These are phyloP conservation scores for Antarctomyces pellizariae DNA, from an alignment of 495 filamentous ascomycete genomes.

Conservation along the genomic window DNA sequence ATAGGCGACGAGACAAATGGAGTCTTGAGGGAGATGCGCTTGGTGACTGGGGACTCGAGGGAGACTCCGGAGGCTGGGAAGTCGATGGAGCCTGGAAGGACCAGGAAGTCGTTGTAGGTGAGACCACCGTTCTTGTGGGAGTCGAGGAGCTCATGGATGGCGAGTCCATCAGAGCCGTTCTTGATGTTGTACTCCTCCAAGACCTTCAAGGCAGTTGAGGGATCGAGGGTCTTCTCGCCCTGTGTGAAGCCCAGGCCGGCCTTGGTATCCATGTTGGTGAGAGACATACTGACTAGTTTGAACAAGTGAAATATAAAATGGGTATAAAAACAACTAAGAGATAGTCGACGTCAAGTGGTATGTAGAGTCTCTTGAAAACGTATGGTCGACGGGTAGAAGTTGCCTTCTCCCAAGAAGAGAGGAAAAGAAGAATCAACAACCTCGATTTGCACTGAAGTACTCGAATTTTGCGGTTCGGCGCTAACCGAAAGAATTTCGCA, in stretches of 20 bases:
- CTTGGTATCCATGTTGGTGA: conserved; percentile 35
- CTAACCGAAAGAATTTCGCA: no score
- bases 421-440: conserved; percentile 27
- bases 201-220: conserved; percentile 47
- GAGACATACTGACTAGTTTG: conserved; percentile 33
- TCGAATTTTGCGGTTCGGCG: no score
- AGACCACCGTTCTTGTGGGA: conserved; percentile 72
- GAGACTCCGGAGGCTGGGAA: conserved; percentile 80
- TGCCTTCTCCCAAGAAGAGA: conserved; percentile 35
- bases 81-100: conserved; percentile 35
- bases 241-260: conserved; percentile 13
- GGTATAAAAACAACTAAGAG: conserved; percentile 4
- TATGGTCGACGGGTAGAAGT: conserved; percentile 26
- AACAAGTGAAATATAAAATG: conserved; percentile 4
- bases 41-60: conserved; percentile 80
- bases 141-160: conserved; percentile 61
- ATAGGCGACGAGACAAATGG: conserved; percentile 93
- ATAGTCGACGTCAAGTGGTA: conserved; percentile 8
- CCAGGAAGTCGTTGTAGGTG: conserved; percentile 46
- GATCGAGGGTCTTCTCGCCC: conserved; percentile 21
- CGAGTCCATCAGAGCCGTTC: conserved; percentile 66
- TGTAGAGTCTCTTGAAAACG: no score
- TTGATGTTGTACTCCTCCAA: conserved; percentile 51
- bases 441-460: no score
- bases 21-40: conserved; percentile 79